Base-by-base conservation (phyloP, 306 rosid species). In the Begonia loranthoides region DNA sequence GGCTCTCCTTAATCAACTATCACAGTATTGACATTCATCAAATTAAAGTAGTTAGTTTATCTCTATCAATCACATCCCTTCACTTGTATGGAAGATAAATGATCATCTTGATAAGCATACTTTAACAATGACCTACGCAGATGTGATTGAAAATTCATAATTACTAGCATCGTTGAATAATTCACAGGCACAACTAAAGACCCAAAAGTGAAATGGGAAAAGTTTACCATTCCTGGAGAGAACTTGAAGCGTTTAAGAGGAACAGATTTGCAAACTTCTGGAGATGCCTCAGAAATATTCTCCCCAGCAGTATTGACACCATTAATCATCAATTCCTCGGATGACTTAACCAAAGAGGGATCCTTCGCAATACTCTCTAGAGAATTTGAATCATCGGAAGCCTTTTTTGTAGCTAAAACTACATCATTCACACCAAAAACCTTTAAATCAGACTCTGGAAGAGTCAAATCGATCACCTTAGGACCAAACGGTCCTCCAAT, bases 171-270 rank as follows among this genome's bases (percentile, higher is more conserved):
- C 1, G 36, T 3, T 28, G 36, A 28, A 28, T 28, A 19, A 19
- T 19, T 19, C 22, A 19, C 2, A 19, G 22, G 22, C 22, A 5
- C 17, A 28, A 51, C 16, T 24, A 62, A 21, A 48, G 13, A 16
- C 10, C 22, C n/a, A 47, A 9, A n/a, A 0, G 9, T 9, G 12
- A 22, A 36, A 43, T 34, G 15, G 10, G 5, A 9, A 24, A 17
- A 49, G 21, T 15, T 52, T 85, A 85, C 97, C 97, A 89, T 85
- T 19, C 97, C 97, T 15, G 97, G 95, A 2, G 95, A 89, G 71
- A 89, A 89, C 64, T 82, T 85, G 74, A 74, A 76, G 49, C 94
- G 81, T 67, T 87, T 87, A 33, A 59, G 61, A 3, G 93, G 41
- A 51, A 62, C 24, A 16, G 85, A 62, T 70, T 82, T 82, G 3